Conservation (phyloP, 179 eudicot species). For the Beta corolliflora region DNA sequence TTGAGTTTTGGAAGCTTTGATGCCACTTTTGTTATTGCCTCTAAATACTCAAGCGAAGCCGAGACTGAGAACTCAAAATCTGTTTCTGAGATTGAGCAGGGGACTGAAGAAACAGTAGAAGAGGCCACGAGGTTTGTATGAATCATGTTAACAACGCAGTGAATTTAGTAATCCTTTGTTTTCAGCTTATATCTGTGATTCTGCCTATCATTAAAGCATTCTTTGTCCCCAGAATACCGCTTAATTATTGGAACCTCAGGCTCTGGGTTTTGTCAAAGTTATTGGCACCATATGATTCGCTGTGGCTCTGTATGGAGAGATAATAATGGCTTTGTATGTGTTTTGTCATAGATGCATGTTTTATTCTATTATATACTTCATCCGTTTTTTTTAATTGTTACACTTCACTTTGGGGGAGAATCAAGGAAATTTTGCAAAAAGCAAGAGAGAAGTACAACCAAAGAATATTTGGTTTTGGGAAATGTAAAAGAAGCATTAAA, state of each 20-base stretch:
- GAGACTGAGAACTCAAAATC: constrained; percentile 41
- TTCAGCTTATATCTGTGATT: neutral
- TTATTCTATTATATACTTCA: neutral
- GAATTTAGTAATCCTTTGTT: neutral
- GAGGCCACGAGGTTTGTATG: constrained; percentile 52
- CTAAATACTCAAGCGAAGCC: constrained; percentile 33
- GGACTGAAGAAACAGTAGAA: constrained; percentile 48
- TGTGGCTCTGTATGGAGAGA: neutral
- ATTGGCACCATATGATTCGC: neutral
- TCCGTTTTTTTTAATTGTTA: too few species aligned
- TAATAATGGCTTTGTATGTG: neutral
- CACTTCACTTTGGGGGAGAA: too few species aligned
- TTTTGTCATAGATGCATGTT: neutral
- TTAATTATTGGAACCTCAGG: neutral
- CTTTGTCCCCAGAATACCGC: neutral
- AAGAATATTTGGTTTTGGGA: too few species aligned
- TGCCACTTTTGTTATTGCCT: constrained; percentile 46
- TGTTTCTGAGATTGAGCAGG: constrained; percentile 46
- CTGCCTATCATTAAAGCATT: neutral
- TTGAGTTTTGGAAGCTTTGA: constrained; percentile 90
- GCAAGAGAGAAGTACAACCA: too few species aligned
- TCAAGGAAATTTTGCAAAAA: too few species aligned
- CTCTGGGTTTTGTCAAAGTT: neutral
- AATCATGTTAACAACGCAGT: neutral
- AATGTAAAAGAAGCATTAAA: too few species aligned